Evolutionary conservation across 768 basidiomycete genomes (phyloP).

Genomic region (Boletus sp.): DNA sequence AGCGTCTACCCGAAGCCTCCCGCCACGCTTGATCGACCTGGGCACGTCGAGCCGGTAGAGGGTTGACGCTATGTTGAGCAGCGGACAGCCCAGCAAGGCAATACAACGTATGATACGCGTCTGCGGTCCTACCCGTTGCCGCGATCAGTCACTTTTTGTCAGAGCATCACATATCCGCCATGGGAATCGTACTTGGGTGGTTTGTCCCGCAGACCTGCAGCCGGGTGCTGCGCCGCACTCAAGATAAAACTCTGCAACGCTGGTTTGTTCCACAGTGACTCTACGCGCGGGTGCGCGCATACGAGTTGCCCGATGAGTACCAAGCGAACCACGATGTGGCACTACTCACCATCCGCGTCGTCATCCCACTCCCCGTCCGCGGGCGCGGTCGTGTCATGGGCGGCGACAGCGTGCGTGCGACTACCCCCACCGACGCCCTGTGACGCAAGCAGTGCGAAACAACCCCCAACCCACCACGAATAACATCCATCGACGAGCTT

Average conservation of each 20-base stretch:
- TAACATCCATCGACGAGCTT: slow-evolving; percentile 99
- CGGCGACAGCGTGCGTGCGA: not conserved
- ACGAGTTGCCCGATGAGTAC: not conserved
- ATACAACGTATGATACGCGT: slow-evolving; percentile 93
- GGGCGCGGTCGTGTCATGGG: slow-evolving; percentile 3
- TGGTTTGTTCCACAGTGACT: slow-evolving; percentile 50
- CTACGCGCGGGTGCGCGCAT: slow-evolving; percentile 23
- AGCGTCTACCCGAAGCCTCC: slow-evolving; percentile 14
- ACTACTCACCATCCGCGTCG: slow-evolving; percentile 57
- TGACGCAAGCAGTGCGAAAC: slow-evolving; percentile 74
- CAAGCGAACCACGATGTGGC: no score
- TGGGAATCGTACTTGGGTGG: slow-evolving; percentile 75
- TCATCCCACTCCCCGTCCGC: slow-evolving; percentile 62
- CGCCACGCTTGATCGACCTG: slow-evolving; percentile 41
- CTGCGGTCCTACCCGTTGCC: slow-evolving; percentile 55
- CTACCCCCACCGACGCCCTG: slow-evolving; percentile 38
- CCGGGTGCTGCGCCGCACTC: slow-evolving; percentile 78
- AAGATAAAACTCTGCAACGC: slow-evolving; percentile 88
- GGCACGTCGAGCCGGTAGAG: slow-evolving; percentile 37
- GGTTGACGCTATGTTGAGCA: slow-evolving; percentile 76
- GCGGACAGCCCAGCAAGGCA: slow-evolving; percentile 86
- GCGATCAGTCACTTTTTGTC: not conserved
- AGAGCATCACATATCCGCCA: not conserved
- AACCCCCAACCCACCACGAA: slow-evolving; percentile 98
- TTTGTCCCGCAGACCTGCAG: slow-evolving; percentile 90